Evolutionary conservation across 441 rosid genomes (phyloP).

Genomic region (Melastoma candidum): DNA sequence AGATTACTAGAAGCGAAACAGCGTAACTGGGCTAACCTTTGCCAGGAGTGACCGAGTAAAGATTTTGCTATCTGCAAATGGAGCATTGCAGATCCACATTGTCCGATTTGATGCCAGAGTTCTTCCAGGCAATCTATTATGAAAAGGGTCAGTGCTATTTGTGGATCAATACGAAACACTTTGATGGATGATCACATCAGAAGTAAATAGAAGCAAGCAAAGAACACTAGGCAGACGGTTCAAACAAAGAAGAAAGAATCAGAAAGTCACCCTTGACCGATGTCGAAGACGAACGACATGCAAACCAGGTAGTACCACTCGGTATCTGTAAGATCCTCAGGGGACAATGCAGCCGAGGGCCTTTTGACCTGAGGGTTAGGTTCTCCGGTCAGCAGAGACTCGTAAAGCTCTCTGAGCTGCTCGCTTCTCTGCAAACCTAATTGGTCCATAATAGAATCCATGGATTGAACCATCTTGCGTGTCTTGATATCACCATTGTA

Average conservation of each 20-base stretch:
- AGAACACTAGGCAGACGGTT: too few species aligned
- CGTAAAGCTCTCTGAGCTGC: conserved; percentile 72
- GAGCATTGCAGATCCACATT: conserved; percentile 81
- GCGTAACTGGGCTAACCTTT: conserved; percentile 39
- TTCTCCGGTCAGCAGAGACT: conserved; percentile 62
- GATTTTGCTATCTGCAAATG: conserved; percentile 64
- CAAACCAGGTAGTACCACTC: conserved; percentile 98
- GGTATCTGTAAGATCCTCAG: conserved; percentile 89
- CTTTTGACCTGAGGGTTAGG: conserved; percentile 51
- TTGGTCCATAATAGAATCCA: conserved; percentile 54
- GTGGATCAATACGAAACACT: too few species aligned
- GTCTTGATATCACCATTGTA: conserved; percentile 98
- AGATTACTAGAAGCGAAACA: neutral
- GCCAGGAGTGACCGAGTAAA: conserved; percentile 91
- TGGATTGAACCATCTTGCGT: conserved; percentile 79
- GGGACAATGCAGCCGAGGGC: conserved; percentile 79
- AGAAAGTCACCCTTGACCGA: conserved; percentile 67
- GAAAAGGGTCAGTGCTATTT: too few species aligned
- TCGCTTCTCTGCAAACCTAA: conserved; percentile 84
- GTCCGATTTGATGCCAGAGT: conserved; percentile 47
- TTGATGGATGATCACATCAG: too few species aligned
- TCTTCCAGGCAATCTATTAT: conserved; percentile 71
- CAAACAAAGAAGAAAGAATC: neutral
- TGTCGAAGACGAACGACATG: conserved; percentile 86
- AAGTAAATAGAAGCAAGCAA: too few species aligned